Conservation (phyloP, 164 flowering plant species). For the Malania oleifera region DNA sequence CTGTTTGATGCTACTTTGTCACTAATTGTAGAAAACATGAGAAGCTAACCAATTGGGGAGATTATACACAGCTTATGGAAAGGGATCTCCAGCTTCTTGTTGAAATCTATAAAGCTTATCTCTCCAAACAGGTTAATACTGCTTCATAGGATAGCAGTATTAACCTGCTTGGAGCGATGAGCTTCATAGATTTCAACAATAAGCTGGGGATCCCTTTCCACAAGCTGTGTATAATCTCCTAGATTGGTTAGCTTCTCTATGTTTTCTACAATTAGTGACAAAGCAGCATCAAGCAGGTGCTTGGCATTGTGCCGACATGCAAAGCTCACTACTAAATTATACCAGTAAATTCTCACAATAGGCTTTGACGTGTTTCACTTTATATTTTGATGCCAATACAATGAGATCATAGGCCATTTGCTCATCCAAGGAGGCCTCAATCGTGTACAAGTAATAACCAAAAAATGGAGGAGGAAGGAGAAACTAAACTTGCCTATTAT, state of each 20-base stretch:
- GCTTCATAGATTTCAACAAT: slow-evolving; percentile 83
- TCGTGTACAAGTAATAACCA: slow-evolving; percentile 77
- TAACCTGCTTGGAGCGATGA: slow-evolving; percentile 66
- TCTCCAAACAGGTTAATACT: slow-evolving; percentile 69
- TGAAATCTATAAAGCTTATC: slow-evolving; percentile 75
- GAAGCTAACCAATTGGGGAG: slow-evolving; percentile 53
- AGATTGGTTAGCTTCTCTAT: slow-evolving; percentile 47
- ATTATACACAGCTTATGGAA: slow-evolving; percentile 70
- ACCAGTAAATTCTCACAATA: slow-evolving; percentile 73
- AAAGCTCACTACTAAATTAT: slow-evolving; percentile 51
- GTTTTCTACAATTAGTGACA: slow-evolving; percentile 48
- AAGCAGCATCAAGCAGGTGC: slow-evolving; percentile 53
- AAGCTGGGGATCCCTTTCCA: slow-evolving; percentile 75
- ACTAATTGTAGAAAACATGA: slow-evolving; percentile 70
- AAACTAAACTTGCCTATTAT: too few relatives aligned
- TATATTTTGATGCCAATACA: slow-evolving; percentile 74
- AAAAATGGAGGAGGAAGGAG: too few relatives aligned
- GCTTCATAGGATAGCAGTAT: slow-evolving; percentile 64
- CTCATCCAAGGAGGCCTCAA: slow-evolving; percentile 74
- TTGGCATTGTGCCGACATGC: slow-evolving; percentile 80
- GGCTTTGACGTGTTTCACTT: slow-evolving; percentile 76
- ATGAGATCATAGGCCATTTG: slow-evolving; percentile 68
- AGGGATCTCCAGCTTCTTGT: slow-evolving; percentile 80
- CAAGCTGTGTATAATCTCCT: slow-evolving; percentile 72
- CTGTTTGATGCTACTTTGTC: slow-evolving; percentile 59